Conservation (phyloP, 2,329 filamentous ascomycete species). For the Talaromyces sp. region DNA sequence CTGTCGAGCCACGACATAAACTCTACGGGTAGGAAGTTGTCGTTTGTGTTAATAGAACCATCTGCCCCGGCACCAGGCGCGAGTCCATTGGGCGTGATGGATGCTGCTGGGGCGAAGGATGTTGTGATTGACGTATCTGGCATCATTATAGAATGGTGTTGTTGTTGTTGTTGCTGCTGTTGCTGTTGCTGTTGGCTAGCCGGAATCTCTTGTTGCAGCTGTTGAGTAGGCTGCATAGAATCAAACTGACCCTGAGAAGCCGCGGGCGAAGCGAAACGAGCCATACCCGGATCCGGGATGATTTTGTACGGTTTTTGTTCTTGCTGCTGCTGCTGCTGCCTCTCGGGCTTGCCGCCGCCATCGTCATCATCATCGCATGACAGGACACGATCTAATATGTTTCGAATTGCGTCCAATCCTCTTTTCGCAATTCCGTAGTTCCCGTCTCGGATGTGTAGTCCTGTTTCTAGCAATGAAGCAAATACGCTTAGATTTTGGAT, state of each 20-base stretch:
- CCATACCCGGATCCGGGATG: neutral
- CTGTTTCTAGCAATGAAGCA: constrained; percentile 18
- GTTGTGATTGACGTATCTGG: neutral
- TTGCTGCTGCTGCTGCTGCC: neutral
- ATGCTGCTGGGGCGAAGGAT: neutral
- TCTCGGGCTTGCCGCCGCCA: neutral
- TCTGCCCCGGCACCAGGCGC: neutral
- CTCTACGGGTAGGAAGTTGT: constrained; percentile 11
- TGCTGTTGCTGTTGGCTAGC: no score
- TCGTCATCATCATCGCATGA: constrained; percentile 10
- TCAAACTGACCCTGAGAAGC: neutral
- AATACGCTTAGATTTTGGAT: constrained; percentile 26
- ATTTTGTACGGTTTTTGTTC: neutral
- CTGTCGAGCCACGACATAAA: constrained; percentile 21
- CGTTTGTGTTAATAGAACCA: neutral
- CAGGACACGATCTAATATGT: constrained; percentile 20
- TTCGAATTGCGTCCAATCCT: constrained; percentile 18
- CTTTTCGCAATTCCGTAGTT: constrained; percentile 17
- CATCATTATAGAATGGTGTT: neutral
- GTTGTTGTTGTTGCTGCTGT: neutral
- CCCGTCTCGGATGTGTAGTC: constrained; percentile 16
- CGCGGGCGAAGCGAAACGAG: neutral
- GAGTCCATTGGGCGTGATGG: neutral
- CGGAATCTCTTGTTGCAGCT: neutral
- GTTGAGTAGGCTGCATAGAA: neutral